Percentiles rank a stretch among this genome's conserved stretches.
phyloP scores from a whole-genome alignment of 768 basidiomycete genomes.

The Rhizopogon rudus region DNA sequence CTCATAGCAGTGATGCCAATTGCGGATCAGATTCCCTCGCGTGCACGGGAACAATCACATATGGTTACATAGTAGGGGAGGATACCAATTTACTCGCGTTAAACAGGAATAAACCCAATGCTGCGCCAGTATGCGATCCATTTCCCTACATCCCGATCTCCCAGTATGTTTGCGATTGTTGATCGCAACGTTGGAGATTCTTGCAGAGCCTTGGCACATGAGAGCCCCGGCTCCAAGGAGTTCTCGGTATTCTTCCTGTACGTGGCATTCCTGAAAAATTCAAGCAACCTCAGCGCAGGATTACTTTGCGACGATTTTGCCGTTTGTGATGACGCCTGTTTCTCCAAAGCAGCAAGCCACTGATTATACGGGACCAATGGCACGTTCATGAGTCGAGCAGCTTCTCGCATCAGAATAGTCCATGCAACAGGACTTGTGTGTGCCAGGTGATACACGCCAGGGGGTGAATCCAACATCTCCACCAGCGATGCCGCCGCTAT shows the following conservation, averaged over 20 bases:
- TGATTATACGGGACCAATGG: conserved; percentile 26
- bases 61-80: too few relatives aligned
- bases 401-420: conserved; percentile 9
- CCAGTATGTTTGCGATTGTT: not conserved
- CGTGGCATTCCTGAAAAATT: conserved; percentile 1
- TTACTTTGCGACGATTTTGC: not conserved
- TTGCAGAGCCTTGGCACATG: not conserved
- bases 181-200: not conserved
- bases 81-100: not conserved
- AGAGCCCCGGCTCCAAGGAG: conserved; percentile 1
- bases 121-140: conserved; percentile 8
- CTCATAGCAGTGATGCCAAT: too few relatives aligned
- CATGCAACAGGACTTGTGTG: conserved; percentile 20
- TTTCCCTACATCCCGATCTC: not conserved
- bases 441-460: conserved; percentile 1
- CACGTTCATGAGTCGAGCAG: conserved; percentile 18
- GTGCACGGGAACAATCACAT: too few relatives aligned
- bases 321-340: not conserved
- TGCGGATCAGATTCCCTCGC: too few relatives aligned
- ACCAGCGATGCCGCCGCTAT: not conserved
- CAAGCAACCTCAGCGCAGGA: conserved; percentile 7
- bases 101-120: conserved; percentile 3
- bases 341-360: conserved; percentile 24
- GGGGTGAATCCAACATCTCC: not conserved
- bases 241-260: not conserved